Evolutionary conservation across 2,329 filamentous ascomycete species (phyloP).

Genomic region (Talaromyces sp.): DNA sequence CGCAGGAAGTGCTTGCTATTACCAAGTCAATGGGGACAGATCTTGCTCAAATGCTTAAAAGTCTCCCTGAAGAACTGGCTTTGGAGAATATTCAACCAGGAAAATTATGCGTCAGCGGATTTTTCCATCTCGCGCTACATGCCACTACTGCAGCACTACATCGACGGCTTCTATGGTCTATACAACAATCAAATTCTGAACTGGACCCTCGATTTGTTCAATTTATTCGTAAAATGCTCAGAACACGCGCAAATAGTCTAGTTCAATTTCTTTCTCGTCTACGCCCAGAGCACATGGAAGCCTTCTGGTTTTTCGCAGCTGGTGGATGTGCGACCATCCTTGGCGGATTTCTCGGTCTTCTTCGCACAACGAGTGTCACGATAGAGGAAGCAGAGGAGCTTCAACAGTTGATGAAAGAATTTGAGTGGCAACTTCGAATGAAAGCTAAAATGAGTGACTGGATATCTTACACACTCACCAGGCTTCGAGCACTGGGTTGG

Average conservation of each 20-base stretch:
- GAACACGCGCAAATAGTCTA: constrained; percentile 1
- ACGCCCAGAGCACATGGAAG: constrained; percentile 9
- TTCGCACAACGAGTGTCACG: constrained; percentile 6
- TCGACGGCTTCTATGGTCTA: constrained; percentile 4
- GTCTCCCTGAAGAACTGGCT: constrained; percentile 3
- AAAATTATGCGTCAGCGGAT: constrained; percentile 5
- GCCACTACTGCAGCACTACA: constrained; percentile 9
- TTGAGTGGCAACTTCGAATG: constrained; percentile 9
- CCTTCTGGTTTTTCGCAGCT: constrained; percentile 10
- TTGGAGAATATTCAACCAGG: constrained; percentile 5
- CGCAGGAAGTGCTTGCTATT: constrained; percentile 6
- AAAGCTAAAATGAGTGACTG: constrained; percentile 10
- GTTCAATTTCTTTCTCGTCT: constrained; percentile 7
- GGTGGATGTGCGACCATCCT: constrained; percentile 7
- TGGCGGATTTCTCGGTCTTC: constrained; percentile 3
- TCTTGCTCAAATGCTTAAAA: neutral
- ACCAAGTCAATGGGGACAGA: constrained; percentile 8
- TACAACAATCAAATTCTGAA: neutral
- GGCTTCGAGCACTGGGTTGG: constrained; percentile 8
- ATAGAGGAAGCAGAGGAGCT: constrained; percentile 4
- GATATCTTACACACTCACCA: constrained; percentile 7
- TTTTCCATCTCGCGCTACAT: constrained; percentile 7
- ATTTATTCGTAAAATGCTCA: constrained; percentile 4
- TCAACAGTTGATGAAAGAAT: constrained; percentile 7
- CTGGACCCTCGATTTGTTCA: neutral